Percentiles rank a stretch among this genome's conserved stretches.
Evolutionary conservation across 768 basidiomycete species (phyloP).

Genomic region (Boletus bicolor): DNA sequence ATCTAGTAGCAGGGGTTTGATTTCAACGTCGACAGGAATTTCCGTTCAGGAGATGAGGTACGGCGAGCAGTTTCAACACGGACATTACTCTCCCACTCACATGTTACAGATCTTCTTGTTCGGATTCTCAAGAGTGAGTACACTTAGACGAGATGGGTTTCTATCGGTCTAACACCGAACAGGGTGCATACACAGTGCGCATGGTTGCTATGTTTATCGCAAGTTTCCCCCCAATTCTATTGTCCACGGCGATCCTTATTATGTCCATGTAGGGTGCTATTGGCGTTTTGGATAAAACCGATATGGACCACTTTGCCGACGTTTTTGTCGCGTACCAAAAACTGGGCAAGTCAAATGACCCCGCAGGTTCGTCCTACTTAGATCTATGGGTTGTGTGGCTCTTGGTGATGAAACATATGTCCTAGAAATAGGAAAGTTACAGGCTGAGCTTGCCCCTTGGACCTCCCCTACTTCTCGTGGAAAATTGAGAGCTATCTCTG

Average conservation of each 20-base stretch:
- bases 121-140: conserved; percentile 66
- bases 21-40: conserved; percentile 48
- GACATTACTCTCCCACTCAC: conserved; percentile 3
- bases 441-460: conserved; percentile 52
- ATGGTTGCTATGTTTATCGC: conserved; percentile 64
- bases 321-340: conserved; percentile 64
- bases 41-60: conserved; percentile 69
- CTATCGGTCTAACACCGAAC: conserved; percentile 5
- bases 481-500: conserved; percentile 46
- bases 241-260: neutral
- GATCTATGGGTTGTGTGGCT: neutral
- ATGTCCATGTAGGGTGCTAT: conserved; percentile 52
- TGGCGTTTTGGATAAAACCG: conserved; percentile 63
- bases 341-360: conserved; percentile 51
- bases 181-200: conserved; percentile 76
- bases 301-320: conserved; percentile 69
- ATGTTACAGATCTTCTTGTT: conserved; percentile 66
- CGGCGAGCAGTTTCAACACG: neutral
- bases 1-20: neutral
- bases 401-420: neutral
- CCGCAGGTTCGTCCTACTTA: conserved; percentile 35
- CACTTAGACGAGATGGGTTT: neutral
- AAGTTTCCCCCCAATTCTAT: neutral
- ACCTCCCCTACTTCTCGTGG: conserved; percentile 50
- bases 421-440: conserved; percentile 38